A percentile compares a stretch with the other conserved stretches of the same genome.
These are phyloP conservation scores for Przewalskia tangutica DNA, from an alignment of 257 asterid genomes.

Conservation along the genomic window DNA sequence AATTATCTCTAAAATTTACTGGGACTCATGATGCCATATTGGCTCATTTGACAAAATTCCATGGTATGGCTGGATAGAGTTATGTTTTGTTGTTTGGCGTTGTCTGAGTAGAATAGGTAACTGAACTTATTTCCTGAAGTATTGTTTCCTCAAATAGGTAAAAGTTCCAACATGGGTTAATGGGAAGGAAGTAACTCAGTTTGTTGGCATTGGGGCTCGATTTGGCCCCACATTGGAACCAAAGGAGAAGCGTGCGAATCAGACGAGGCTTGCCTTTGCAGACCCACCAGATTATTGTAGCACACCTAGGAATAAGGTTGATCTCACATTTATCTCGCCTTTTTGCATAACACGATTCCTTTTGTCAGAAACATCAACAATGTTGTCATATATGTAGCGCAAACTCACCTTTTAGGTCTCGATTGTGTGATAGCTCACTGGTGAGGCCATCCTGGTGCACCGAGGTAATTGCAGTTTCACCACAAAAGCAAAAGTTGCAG, in stretches of 20 bases:
- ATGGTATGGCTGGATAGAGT: not conserved
- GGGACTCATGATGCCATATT: not conserved
- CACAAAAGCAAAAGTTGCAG: conserved; percentile 74
- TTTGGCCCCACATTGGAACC: conserved; percentile 93
- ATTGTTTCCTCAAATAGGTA: conserved; percentile 38
- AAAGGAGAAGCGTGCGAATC: conserved; percentile 89
- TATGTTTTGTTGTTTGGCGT: not conserved
- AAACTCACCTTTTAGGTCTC: not conserved
- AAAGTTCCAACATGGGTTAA: conserved; percentile 93
- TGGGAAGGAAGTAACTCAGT: conserved; percentile 59
- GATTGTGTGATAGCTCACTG: conserved; percentile 43
- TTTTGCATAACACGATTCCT: not conserved
- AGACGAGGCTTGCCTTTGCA: conserved; percentile 65
- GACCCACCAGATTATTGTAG: conserved; percentile 95
- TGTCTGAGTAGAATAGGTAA: not conserved
- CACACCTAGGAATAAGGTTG: conserved; percentile 69
- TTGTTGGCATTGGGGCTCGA: conserved; percentile 96
- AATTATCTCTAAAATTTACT: not conserved
- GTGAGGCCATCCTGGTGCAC: conserved; percentile 79
- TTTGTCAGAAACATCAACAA: not conserved
- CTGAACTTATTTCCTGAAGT: conserved; percentile 3
- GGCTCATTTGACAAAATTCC: not conserved
- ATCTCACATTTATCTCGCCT: conserved; percentile 2
- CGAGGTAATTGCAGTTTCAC: conserved; percentile 90
- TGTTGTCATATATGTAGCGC: not conserved